Base-by-base conservation (phyloP, 164 flowering plant genomes). In the Aristolochia californica region DNA sequence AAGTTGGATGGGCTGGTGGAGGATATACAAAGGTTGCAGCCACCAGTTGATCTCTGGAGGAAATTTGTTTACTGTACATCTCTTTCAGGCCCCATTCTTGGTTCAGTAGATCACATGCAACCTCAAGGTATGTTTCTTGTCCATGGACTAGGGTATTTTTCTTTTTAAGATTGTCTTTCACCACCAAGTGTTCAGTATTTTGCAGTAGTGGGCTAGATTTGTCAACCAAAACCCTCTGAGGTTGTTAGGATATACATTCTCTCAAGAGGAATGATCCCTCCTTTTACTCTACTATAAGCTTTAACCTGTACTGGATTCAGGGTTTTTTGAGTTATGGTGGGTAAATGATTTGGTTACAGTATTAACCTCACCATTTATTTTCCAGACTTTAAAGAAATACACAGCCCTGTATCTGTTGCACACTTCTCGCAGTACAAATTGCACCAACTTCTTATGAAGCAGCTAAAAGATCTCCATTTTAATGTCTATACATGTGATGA, bases 371-470 rank as follows among this genome's bases (percentile, higher is more conserved):
- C 23, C 44, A 12, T 59, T 59, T 59, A 67, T 53, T 22, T 62
- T 25, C 59, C 90, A 93, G 99, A 93, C 77, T 80, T 93, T 66
- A 84, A 87, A 60, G 75, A 68, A 48, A 65, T 81, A 59, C 79
- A 75, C 58, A 93, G 97, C 74, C 97, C 99, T 34, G 77, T 76
- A 40, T 85, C 96, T 50, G 93, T 89, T 68, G 99, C 97, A 47
- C 97, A 89, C 74, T 89, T 85, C 74, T 89, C 99, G 5, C 97
- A 85, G 72, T 74, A 93, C 78, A 93, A 89, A 63, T 75, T 93
- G 47, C 75, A 45, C 38, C 65, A 65, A 43, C 75, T 85, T 58
- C 76, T 93, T 15, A 70, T 85, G 21, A 76, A 87, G 75, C 74
- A 75, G 65, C 74, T 89, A 47, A 71, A 81, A 70, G 61, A 72